These are phyloP conservation scores for Sodiomyces alkalinus DNA, from an alignment of 2,329 filamentous ascomycete species.

Conservation along the genomic window DNA sequence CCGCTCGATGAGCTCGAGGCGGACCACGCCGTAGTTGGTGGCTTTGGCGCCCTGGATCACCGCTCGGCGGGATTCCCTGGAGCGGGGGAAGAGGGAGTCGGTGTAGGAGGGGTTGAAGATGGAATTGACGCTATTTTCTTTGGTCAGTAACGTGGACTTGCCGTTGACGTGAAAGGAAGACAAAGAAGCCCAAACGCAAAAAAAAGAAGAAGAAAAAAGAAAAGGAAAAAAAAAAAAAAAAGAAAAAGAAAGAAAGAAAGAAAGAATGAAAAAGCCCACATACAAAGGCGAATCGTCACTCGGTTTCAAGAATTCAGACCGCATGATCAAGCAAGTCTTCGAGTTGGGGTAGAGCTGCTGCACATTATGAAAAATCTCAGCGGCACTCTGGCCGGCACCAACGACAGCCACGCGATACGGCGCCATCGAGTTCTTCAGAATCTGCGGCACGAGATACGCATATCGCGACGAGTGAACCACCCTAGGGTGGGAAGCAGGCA, in stretches of 20 bases:
- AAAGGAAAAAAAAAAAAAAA: not conserved
- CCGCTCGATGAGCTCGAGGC: conserved; percentile 76
- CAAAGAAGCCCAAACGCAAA: too few relatives aligned
- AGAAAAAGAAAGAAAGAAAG: too few relatives aligned
- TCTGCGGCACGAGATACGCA: conserved; percentile 43
- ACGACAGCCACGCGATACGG: conserved; percentile 69
- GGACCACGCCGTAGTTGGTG: conserved; percentile 91
- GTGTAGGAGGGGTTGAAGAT: conserved; percentile 79
- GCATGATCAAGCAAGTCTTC: conserved; percentile 63
- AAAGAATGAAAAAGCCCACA: conserved; percentile 20
- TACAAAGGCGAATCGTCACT: conserved; percentile 95
- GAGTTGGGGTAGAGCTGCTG: conserved; percentile 71
- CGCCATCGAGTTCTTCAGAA: conserved; percentile 38
- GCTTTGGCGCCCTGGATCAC: conserved; percentile 55
- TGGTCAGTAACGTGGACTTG: too few relatives aligned
- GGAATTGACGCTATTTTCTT: conserved; percentile 80
- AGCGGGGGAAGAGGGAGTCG: conserved; percentile 57
- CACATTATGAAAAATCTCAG: conserved; percentile 88
- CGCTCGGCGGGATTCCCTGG: conserved; percentile 43
- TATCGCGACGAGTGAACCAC: conserved; percentile 87
- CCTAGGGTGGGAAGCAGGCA: conserved; percentile 54
- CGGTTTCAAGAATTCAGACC: conserved; percentile 68
- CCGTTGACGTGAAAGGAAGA: too few relatives aligned
- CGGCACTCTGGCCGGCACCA: conserved; percentile 81
- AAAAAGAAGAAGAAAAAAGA: too few relatives aligned